These are phyloP conservation scores for Globisporangium parvum DNA, from an alignment of 352 stramenopile genomes.

Conservation along the genomic window DNA sequence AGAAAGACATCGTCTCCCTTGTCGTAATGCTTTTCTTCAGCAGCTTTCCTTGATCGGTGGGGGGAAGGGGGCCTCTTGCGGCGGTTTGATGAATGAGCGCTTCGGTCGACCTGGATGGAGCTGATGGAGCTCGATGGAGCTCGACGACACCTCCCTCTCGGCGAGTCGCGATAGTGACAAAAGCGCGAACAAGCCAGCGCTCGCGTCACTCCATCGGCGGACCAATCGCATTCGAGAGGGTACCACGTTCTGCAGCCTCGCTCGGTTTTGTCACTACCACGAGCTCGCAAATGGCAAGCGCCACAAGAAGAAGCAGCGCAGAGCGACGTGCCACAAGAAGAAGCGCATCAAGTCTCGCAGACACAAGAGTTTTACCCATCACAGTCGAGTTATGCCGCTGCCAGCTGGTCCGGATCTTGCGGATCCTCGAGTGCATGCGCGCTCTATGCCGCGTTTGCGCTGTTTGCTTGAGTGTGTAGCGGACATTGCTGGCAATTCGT, in stretches of 20 bases:
- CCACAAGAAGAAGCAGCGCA: not conserved
- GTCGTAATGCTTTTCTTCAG: conserved; percentile 64
- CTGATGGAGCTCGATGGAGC: not conserved
- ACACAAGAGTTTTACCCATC: not conserved
- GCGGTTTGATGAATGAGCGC: conserved; percentile 58
- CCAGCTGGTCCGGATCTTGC: not conserved
- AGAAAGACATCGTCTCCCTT: conserved; percentile 88
- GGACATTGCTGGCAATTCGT: not conserved
- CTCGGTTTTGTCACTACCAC: not conserved
- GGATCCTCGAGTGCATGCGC: too few relatives aligned
- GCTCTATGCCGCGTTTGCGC: too few relatives aligned
- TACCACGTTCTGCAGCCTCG: not conserved
- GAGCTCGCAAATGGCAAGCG: too few relatives aligned
- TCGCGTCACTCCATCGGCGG: not conserved
- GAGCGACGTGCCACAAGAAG: not conserved
- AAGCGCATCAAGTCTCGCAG: not conserved
- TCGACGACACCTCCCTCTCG: too few relatives aligned
- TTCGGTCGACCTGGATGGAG: not conserved
- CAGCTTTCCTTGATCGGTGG: conserved; percentile 55
- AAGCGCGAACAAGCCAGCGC: not conserved
- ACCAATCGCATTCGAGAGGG: not conserved
- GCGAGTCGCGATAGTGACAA: not conserved
- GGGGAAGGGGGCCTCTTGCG: conserved; percentile 60
- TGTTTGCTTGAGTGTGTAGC: not conserved
- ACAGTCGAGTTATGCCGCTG: not conserved